A percentile compares a stretch with the other conserved stretches of the same genome.
phyloP scores from a whole-genome alignment of 2,329 filamentous ascomycete species.

The Calonectria crousiana region DNA sequence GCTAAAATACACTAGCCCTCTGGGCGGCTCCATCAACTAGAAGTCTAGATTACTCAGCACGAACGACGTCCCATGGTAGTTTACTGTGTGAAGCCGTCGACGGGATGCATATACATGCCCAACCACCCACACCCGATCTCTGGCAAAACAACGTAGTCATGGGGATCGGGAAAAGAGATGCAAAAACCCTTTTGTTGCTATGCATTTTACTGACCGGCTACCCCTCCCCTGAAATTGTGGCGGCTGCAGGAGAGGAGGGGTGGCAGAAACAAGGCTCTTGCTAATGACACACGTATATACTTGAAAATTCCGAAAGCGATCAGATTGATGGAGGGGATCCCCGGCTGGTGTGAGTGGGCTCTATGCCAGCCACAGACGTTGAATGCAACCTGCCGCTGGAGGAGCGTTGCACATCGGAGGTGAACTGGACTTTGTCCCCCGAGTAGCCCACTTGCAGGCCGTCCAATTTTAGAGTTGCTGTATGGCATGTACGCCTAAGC shows the following conservation, averaged over 20 bases:
- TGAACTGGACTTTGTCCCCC: not conserved
- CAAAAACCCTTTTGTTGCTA: not conserved
- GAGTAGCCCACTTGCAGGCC: not conserved
- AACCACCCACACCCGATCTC: not conserved
- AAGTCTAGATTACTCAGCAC: slow-evolving; percentile 23
- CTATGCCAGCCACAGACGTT: not conserved
- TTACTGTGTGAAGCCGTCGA: not conserved
- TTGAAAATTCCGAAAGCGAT: not conserved
- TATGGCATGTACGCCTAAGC: not conserved
- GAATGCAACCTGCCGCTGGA: not conserved
- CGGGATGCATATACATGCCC: not conserved
- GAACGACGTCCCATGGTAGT: not conserved
- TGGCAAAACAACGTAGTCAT: not conserved
- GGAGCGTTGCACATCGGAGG: not conserved
- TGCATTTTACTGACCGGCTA: not conserved
- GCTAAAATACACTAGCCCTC: slow-evolving; percentile 14
- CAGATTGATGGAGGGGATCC: not conserved
- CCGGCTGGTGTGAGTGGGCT: not conserved
- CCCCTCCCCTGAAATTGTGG: slow-evolving; percentile 3
- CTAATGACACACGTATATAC: not conserved
- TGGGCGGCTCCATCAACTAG: slow-evolving; percentile 8
- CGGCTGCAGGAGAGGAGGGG: not conserved
- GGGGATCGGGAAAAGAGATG: not conserved
- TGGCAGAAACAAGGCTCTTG: not conserved
- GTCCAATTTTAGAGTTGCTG: not conserved